A percentile compares a stretch with the other conserved stretches of the same genome.
These are phyloP conservation scores for Nephromyces sp. DNA, from an alignment of 169 alveolate genomes.

Conservation along the genomic window DNA sequence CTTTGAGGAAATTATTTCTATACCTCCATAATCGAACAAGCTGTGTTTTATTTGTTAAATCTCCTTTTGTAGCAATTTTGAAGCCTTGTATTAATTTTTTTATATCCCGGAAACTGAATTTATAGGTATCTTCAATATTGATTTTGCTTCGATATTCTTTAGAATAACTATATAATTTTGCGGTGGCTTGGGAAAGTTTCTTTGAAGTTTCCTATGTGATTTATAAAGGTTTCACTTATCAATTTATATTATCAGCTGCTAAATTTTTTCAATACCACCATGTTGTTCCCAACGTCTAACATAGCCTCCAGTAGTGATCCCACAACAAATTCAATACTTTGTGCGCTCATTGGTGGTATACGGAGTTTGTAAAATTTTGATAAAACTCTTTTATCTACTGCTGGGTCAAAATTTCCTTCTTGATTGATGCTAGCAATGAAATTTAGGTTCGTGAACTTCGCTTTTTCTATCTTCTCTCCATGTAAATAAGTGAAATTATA, in stretches of 20 bases:
- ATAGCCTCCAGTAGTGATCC: no score
- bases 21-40: slow-evolving; percentile 75
- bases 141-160: no score
- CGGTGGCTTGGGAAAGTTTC: no score
- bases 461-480: slow-evolving; percentile 66
- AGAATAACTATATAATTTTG: no score
- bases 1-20: background rate
- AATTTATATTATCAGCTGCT: no score
- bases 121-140: no score
- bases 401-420: slow-evolving; percentile 81
- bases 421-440: slow-evolving; percentile 81
- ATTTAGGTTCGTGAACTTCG: slow-evolving; percentile 67
- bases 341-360: no score
- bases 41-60: slow-evolving; percentile 51
- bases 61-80: slow-evolving; percentile 60
- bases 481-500: slow-evolving; percentile 66
- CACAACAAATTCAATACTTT: no score
- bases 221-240: no score
- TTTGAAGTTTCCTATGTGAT: no score
- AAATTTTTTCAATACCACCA: no score
- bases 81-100: slow-evolving; percentile 83
- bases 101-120: slow-evolving; percentile 84
- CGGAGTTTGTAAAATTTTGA: slow-evolving; percentile 67
- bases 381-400: slow-evolving; percentile 80
- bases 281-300: no score